A percentile compares a stretch with the other conserved stretches of the same genome.
phyloP scores from a whole-genome alignment of 2,329 filamentous ascomycete genomes.

The Cytospora leucostoma region DNA sequence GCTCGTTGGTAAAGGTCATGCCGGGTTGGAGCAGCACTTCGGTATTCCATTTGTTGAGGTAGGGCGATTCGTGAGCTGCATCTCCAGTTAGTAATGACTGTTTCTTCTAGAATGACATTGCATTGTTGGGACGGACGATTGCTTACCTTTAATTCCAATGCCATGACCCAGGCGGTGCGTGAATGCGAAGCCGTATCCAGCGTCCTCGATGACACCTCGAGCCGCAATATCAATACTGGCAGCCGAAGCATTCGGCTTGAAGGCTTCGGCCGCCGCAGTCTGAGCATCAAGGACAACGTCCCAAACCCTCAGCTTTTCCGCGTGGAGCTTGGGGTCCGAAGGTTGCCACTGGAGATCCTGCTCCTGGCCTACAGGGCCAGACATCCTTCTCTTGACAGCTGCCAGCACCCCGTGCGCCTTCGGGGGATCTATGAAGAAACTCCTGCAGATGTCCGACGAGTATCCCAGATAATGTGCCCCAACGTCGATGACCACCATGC shows the following conservation, averaged over 20 bases:
- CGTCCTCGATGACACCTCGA: constrained; percentile 55
- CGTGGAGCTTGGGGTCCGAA: constrained; percentile 32
- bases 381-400: neutral
- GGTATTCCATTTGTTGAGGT: constrained; percentile 63
- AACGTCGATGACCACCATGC: constrained; percentile 64
- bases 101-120: neutral
- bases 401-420: neutral
- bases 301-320: constrained; percentile 60
- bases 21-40: constrained; percentile 49
- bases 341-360: neutral
- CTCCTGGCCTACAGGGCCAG: neutral
- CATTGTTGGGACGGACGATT: neutral
- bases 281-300: constrained; percentile 64
- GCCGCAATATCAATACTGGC: constrained; percentile 64
- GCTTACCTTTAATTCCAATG: constrained; percentile 62
- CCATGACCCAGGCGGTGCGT: constrained; percentile 65
- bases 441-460: constrained; percentile 64
- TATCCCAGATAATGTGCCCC: constrained; percentile 64
- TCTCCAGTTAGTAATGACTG: constrained; percentile 10
- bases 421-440: constrained; percentile 54
- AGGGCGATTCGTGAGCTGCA: constrained; percentile 61
- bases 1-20: constrained; percentile 66
- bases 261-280: constrained; percentile 52
- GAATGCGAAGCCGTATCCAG: constrained; percentile 60
- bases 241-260: constrained; percentile 54